Percentiles rank a stretch among this genome's conserved stretches.
Conservation (phyloP, 352 stramenopile genomes). For the Pythium angustatum region DNA sequence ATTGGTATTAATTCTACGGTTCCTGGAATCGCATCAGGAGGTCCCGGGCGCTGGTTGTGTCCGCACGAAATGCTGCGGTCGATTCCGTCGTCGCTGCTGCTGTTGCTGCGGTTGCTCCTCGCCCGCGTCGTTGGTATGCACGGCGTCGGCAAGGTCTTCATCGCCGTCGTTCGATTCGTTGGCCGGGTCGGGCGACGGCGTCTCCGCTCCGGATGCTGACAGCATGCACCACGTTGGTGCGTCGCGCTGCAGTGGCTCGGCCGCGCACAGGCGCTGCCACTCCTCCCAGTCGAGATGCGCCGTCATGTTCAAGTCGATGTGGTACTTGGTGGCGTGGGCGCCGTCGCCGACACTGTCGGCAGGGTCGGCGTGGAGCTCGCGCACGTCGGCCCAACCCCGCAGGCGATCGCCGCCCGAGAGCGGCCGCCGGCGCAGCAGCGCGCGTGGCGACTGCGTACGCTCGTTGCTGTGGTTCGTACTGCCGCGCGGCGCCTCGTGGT, state of each 20-base stretch:
- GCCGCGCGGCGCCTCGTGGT: background rate
- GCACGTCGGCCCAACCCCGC: constrained; percentile 26
- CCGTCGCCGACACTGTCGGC: background rate
- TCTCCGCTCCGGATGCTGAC: background rate
- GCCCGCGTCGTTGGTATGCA: background rate
- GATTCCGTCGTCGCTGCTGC: background rate
- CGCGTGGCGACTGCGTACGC: background rate
- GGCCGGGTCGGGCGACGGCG: background rate
- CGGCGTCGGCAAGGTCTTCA: too few relatives aligned
- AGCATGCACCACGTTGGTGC: constrained; percentile 18
- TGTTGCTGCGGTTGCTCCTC: background rate
- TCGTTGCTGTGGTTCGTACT: too few relatives aligned
- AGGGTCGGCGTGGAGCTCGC: constrained; percentile 10
- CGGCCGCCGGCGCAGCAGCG: background rate
- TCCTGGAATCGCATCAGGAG: too few relatives aligned
- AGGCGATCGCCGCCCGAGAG: constrained; percentile 15
- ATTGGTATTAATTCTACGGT: too few relatives aligned
- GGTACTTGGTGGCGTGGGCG: constrained; percentile 13
- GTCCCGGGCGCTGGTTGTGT: background rate
- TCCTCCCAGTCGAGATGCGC: constrained; percentile 27
- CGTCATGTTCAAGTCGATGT: constrained; percentile 25
- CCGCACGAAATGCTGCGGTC: background rate
- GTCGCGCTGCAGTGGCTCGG: constrained; percentile 5
- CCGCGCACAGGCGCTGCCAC: constrained; percentile 27
- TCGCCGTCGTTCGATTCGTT: too few relatives aligned